Percentiles rank a stretch among this genome's conserved stretches.
These are phyloP conservation scores for Setaria italica DNA, from an alignment of 202 grass and related monocot species.

Conservation along the genomic window DNA sequence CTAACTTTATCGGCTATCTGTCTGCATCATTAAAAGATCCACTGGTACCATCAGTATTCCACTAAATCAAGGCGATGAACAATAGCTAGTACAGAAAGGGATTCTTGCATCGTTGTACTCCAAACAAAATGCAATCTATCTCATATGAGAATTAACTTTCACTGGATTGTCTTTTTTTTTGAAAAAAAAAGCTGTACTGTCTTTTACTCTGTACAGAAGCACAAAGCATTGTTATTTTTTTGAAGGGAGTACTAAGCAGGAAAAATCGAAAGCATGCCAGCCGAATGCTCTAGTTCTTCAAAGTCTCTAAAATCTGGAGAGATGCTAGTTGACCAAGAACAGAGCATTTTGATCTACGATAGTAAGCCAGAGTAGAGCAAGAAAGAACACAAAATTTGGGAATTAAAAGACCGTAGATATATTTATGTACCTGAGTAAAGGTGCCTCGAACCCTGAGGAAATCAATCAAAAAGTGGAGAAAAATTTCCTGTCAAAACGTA, in stretches of 20 bases:
- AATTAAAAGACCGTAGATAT: too few relatives aligned
- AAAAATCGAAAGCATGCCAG: too few relatives aligned
- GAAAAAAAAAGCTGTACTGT: too few relatives aligned
- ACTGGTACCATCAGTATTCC: neutral
- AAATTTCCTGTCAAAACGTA: neutral
- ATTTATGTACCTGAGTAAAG: constrained; percentile 13
- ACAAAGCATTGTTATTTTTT: too few relatives aligned
- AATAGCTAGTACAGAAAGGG: neutral
- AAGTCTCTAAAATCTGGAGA: too few relatives aligned
- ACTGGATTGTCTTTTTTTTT: neutral
- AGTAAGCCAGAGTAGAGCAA: too few relatives aligned
- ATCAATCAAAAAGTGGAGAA: neutral
- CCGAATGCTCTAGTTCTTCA: too few relatives aligned
- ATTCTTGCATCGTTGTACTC: neutral
- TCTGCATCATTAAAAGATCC: neutral
- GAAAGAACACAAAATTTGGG: too few relatives aligned
- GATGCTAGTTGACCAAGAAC: too few relatives aligned
- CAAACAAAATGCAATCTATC: neutral
- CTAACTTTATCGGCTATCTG: constrained; percentile 48
- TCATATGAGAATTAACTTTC: neutral
- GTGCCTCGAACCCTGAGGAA: constrained; percentile 28
- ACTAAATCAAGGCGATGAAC: neutral
- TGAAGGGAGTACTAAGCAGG: too few relatives aligned
- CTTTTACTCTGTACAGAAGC: neutral
- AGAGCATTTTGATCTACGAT: too few relatives aligned